phyloP scores from a whole-genome alignment of 805 yeast genomes.

The Naumovozyma baii region DNA sequence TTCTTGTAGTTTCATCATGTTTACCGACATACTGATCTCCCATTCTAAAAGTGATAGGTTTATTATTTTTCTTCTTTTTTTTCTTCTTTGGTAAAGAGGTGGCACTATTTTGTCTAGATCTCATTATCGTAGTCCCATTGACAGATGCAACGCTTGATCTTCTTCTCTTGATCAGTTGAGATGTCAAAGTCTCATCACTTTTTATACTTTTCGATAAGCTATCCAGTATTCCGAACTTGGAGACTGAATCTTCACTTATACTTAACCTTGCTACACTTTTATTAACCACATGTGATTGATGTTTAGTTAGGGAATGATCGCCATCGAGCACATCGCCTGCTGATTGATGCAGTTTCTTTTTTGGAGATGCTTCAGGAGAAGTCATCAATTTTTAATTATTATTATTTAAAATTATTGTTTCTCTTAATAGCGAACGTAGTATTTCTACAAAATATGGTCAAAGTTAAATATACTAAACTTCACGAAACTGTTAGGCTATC shows the following conservation, averaged over 20 bases:
- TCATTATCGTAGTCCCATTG: not conserved
- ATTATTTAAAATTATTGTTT: too few relatives aligned
- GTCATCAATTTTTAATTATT: too few relatives aligned
- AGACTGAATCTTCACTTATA: slow-evolving; percentile 13
- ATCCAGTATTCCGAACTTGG: slow-evolving; percentile 1
- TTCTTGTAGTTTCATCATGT: slow-evolving; percentile 10
- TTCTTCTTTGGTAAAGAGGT: slow-evolving; percentile 9
- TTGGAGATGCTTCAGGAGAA: slow-evolving; percentile 11
- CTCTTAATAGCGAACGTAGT: not conserved
- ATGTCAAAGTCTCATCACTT: not conserved
- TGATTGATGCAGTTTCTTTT: slow-evolving; percentile 1
- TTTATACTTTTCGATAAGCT: not conserved
- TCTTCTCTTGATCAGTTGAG: slow-evolving; percentile 13
- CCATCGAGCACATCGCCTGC: not conserved
- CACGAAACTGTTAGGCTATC: too few relatives aligned
- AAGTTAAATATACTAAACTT: too few relatives aligned
- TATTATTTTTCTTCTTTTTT: slow-evolving; percentile 27
- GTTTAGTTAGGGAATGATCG: not conserved
- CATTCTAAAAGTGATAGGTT: slow-evolving; percentile 29
- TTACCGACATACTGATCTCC: slow-evolving; percentile 17
- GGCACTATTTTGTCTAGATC: slow-evolving; percentile 7
- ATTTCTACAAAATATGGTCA: too few relatives aligned
- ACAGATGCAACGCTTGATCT: slow-evolving; percentile 21
- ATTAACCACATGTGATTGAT: slow-evolving; percentile 3
- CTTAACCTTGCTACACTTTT: slow-evolving; percentile 22